phyloP scores from a whole-genome alignment of 78 protist species.

The Dictyostelium firmibasis region DNA sequence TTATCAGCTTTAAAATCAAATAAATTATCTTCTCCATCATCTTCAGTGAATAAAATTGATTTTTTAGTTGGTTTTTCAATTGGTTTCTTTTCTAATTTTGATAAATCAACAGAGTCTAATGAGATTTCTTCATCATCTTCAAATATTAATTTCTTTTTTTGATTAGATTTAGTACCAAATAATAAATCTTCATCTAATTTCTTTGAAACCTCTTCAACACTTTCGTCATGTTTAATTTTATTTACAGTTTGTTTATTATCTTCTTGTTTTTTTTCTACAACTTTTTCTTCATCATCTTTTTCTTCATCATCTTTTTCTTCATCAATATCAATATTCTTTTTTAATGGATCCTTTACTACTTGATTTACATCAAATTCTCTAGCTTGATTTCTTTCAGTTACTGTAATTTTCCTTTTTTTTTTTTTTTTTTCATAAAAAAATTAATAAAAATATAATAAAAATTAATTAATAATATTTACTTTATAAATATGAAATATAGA shows the following conservation, averaged over 20 bases:
- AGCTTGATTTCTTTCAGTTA: constrained; percentile 30
- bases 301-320: not conserved
- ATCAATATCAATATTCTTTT: not conserved
- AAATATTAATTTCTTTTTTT: constrained; percentile 4
- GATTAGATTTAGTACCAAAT: constrained; percentile 1
- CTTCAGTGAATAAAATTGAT: not conserved
- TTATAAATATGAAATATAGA: not conserved
- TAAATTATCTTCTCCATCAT: constrained; percentile 15
- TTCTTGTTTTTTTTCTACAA: not conserved
- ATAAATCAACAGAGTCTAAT: constrained; percentile 29
- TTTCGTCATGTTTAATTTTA: not conserved
- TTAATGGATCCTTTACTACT: constrained; percentile 41
- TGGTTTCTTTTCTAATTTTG: constrained; percentile 47
- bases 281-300: not conserved
- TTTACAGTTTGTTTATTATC: not conserved
- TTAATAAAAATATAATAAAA: too few species aligned
- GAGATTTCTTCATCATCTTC: constrained; percentile 47
- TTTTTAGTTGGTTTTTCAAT: not conserved
- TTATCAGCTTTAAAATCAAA: not conserved
- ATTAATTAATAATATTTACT: not conserved
- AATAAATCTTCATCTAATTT: constrained; percentile 44
- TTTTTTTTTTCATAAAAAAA: not conserved
- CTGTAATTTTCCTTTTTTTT: constrained; percentile 17
- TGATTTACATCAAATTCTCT: not conserved
- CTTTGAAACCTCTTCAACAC: not conserved